Percentiles rank a stretch among this genome's conserved stretches.
Conservation (phyloP, 352 stramenopile species). For the Phytophthora pluvialis region DNA sequence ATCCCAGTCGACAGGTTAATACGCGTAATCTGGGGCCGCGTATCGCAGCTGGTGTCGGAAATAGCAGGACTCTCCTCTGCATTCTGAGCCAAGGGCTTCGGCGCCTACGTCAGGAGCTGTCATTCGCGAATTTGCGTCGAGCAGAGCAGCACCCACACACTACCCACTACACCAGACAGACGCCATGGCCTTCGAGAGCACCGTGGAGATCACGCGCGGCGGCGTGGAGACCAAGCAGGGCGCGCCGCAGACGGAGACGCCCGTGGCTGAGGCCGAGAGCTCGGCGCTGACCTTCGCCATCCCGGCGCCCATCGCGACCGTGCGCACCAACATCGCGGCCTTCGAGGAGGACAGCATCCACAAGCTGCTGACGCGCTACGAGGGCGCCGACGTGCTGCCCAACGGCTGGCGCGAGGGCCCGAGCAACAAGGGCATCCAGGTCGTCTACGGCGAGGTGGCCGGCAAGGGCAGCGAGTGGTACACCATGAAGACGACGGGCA, state of each 20-base stretch:
- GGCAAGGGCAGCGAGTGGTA: slow-evolving; percentile 64
- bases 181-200: slow-evolving; percentile 59
- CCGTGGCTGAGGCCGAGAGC: slow-evolving; percentile 34
- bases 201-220: slow-evolving; percentile 55
- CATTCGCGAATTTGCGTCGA: slow-evolving; percentile 47
- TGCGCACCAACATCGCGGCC: slow-evolving; percentile 53
- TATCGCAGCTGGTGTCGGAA: slow-evolving; percentile 19
- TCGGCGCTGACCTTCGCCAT: slow-evolving; percentile 45
- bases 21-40: slow-evolving; percentile 21
- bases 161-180: neutral
- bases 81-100: slow-evolving; percentile 4
- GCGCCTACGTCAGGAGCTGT: slow-evolving; percentile 18
- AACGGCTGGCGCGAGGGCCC: slow-evolving; percentile 73
- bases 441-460: slow-evolving; percentile 68
- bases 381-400: slow-evolving; percentile 64
- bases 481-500: slow-evolving; percentile 75
- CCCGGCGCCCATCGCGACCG: slow-evolving; percentile 54
- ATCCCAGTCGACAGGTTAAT: neutral
- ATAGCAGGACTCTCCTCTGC: slow-evolving; percentile 19
- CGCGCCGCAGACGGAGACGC: slow-evolving; percentile 43
- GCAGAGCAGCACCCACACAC: slow-evolving; percentile 4
- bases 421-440: slow-evolving; percentile 71
- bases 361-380: slow-evolving; percentile 61
- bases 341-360: slow-evolving; percentile 67
- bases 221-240: slow-evolving; percentile 46